Evolutionary conservation across 2,329 filamentous ascomycete genomes (phyloP), one percentile per base, ranked within the genome.

Genomic region (Madurella mycetomatis): DNA sequence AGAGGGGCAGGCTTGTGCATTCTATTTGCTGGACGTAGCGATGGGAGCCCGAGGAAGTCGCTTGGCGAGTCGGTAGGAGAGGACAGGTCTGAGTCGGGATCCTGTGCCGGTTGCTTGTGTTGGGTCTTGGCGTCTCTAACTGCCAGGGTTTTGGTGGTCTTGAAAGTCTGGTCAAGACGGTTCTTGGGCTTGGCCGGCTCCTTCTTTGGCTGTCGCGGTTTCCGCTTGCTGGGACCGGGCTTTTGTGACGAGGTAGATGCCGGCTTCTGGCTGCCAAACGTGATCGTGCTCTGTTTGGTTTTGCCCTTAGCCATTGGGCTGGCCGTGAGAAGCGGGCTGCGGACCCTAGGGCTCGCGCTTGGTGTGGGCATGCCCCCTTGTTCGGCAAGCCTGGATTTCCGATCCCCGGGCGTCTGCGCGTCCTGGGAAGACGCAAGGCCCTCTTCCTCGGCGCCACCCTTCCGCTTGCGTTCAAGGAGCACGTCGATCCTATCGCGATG

Each of bases 281-380:
- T 60, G 32, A 85, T 73, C 57, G 73, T 77, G 59, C 73, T 75
- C 63, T 85, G 82, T 64, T 78, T 83, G 44, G 72, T 58, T 61
- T 74, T 78, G 16, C 60, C 53, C 47, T 62, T 68, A 54, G 60
- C 55, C 13, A 59, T 64, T 50, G 65, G 68, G 66, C 74, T 78
- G 55, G 64, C 69, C 34, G 40, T 15, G 11, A 74, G 73, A 15
- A 73, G 62, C 17, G 71, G 65, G 46, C 70, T 69, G 18, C 70
- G 70, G 19, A 75, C 69, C 61, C 73, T 77, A 41, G 82, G 82
- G 63, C 80, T 85, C 17, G 81, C 75, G 47, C 70, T 75, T 7
- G 82, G 82, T 1, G 82, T 86, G 2, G 76, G 78, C 37, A 86
- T 83, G 47, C 76, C 74, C 58, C 74, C 74, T 61, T 74, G 72